Base-by-base conservation (phyloP, 352 stramenopile genomes). In the Hyaloperonospora brassicae region DNA sequence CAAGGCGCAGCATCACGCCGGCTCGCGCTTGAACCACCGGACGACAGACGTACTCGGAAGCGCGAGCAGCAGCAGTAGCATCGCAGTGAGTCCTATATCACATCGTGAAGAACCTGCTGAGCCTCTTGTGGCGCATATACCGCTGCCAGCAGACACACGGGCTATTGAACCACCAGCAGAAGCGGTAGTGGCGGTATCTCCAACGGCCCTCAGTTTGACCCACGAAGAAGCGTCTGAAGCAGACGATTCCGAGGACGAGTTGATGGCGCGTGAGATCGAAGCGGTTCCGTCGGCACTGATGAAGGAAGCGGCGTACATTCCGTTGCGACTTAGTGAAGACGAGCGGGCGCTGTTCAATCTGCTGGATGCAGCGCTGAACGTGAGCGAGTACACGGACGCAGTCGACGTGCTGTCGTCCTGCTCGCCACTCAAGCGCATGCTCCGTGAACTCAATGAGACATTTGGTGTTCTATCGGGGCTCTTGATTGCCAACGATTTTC, bases 351-450 rank as follows among this genome's bases (percentile, higher is more conserved):
- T 93, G 10, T 81, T 95, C 34, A 83, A 77, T 27, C 53, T 93
- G 50, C 70, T 96, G 46, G 79, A 94, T 50, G 75, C 77, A 17
- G 76, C 85, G 27, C 70, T 96, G 24, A 87, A 89, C 47, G 79
- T 87, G 52, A 85, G 75, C 50, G 89, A 97, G 68, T 97, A 97
- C 72, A 97, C 91, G 43, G 91, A 97, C 73, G 91, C 95, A 42
- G 85, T 97, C 35, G 89, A 97, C 65, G 76, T 93, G 49, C 57
- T 91, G 42, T 82, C 70, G 39, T 85, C 83, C 48, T 72, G 64
- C 45, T 83, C 71, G 52, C 84, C 83, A 12, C 71, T 74, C 11
- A 89, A 87, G 61, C 79, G 78, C 42, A 82, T 95, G 22, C 59
- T 87, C 36, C 62, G 74, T 30, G 79, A 93, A 52, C 63, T 95